A percentile compares a stretch with the other conserved stretches of the same genome.
These are phyloP conservation scores for Neurospora tetraspora DNA, from an alignment of 495 filamentous ascomycete genomes.

Conservation along the genomic window DNA sequence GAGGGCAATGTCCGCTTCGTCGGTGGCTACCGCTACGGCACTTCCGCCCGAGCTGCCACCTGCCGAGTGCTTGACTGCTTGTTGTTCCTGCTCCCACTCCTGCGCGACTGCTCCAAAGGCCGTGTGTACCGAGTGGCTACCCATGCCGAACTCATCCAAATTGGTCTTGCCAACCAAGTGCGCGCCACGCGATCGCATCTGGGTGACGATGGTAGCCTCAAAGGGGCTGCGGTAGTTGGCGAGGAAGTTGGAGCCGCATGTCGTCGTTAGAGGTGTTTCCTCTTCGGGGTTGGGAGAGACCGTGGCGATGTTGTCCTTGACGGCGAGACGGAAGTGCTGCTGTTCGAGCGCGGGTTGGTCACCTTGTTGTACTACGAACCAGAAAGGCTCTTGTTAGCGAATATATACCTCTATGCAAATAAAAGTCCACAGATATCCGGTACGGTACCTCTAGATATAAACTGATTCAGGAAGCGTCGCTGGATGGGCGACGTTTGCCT, in stretches of 20 bases:
- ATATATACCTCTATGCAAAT: neutral
- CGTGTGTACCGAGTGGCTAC: conserved; percentile 76
- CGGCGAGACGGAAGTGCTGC: conserved; percentile 40
- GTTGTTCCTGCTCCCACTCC: neutral
- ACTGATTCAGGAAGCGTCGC: conserved; percentile 23
- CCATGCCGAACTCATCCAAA: conserved; percentile 98
- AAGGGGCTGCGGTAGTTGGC: conserved; percentile 63
- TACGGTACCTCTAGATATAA: conserved; percentile 14
- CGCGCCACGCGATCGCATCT: conserved; percentile 55
- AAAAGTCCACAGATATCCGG: neutral
- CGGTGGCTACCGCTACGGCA: conserved; percentile 69
- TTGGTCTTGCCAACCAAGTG: conserved; percentile 73
- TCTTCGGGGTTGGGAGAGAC: conserved; percentile 17
- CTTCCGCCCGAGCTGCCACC: conserved; percentile 94
- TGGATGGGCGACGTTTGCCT: conserved; percentile 4
- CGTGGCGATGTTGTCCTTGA: conserved; percentile 90
- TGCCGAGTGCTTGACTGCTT: conserved; percentile 50
- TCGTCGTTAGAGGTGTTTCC: conserved; percentile 46
- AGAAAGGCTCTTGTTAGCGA: neutral
- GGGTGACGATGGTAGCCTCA: conserved; percentile 68
- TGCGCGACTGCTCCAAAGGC: conserved; percentile 54
- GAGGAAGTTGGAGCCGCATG: conserved; percentile 73
- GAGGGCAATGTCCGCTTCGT: conserved; percentile 65
- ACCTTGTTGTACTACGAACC: neutral
- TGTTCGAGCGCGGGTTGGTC: neutral